Base-by-base conservation (phyloP, 352 stramenopile genomes). In the Phytophthora boehmeriae region DNA sequence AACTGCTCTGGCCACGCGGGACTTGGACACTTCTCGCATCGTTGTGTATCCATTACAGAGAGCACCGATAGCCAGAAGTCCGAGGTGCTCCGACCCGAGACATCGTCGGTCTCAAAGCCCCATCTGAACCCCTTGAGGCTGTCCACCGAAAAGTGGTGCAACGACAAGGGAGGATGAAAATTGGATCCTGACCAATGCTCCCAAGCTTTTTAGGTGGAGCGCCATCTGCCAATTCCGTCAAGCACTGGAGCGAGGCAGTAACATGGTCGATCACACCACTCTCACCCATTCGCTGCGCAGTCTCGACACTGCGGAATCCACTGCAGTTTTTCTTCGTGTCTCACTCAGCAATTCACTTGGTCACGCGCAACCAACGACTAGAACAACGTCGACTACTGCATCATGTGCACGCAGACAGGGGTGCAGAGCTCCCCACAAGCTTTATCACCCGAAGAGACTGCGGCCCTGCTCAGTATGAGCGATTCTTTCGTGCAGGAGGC, bases 401-500 rank as follows among this genome's bases (percentile, higher is more conserved):
- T 14, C 14, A 73, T 73, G 65, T 69, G 65, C 5, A 22, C 22
- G 48, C 34, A 51, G 30, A 50, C 51, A 30, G 43, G 43, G 22
- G 23, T 42, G 9, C 34, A 49, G 3, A 42, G 39, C 22, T 9
- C 39, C 17, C 34, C 34, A 2, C 42, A 60, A 14, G 51, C 52
- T 42, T 38, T 75, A 22, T 68, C 52, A 22, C 45, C 44, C 9
- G 63, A 72, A 69, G 63, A 76, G 19, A 58, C 57, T 4, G 57
- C 57, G 11, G 67, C 57, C 6, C 41, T 76, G 1, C 49, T 71
- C 19, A 76, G 30, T 25, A 72, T 72, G 52, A 76, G 62, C 48
- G 67, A 76, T 51, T 54, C 62, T 11, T 75, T 71, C 23, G 54
- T 75, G 35, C 62, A 66, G 51, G 67, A 76, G 55, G 58, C 67